Evolutionary conservation across 495 filamentous ascomycete species (phyloP), one percentile per base, ranked within the genome.

Genomic region (Xylaria cubensis): DNA sequence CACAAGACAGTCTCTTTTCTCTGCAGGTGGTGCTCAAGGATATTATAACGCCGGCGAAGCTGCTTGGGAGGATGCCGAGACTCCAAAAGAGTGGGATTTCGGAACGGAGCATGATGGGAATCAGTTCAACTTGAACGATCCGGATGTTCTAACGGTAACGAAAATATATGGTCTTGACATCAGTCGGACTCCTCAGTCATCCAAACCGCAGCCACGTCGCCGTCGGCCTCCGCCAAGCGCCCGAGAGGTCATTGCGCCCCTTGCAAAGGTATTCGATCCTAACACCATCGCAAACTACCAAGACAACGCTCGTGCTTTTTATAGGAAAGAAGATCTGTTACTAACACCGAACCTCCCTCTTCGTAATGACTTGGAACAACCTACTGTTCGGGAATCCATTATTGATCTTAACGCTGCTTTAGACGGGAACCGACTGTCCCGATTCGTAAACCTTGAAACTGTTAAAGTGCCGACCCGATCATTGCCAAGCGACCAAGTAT

Each of bases 1-100:
- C 3, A 88, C 90, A 56, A 86, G 93, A 63, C 84, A 86, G 21
- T 94, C 92, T 7, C 82, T 95, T n/a, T 93, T 93, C 74, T 85
- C 88, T 64, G 83, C 85, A 10, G 88, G 86, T 58, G 91, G 34
- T 91, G 59, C 91, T 91, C 39, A 86, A 86, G 26, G 86, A 67
- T 10, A 72, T 87, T 36, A 26, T 68, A 62, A 53, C 50, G 13
- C 50, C 50, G 50, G 50, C 50, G 21, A 53, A 24, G 50, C 50
- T 53, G 50, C 50, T 53, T 10, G 50, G 50, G 50, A 53, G 50
- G 50, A 53, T 53, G 50, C 50, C 50, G 19, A 53, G 50, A 53
- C 50, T 53, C 19, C 50, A 3, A 6, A 53, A n/a, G 50, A 53
- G 50, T 44, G 42, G 42, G 42, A 44, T 44, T 44, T 44, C 42